Evolutionary conservation across 2,329 filamentous ascomycete species (phyloP).

Genomic region (Bisporella sp.): DNA sequence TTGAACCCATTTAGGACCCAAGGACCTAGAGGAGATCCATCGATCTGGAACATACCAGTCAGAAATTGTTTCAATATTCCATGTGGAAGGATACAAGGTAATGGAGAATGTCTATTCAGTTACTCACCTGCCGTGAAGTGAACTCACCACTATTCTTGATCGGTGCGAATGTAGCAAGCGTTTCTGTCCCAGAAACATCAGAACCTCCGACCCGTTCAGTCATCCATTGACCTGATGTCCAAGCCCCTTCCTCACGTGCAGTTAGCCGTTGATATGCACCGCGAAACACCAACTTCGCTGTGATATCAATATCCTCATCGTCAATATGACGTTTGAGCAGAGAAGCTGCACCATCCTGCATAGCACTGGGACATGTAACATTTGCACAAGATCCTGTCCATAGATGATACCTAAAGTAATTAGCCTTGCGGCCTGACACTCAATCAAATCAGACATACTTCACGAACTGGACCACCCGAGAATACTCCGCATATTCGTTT

Average conservation of each 20-base stretch:
- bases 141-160: slow-evolving; percentile 13
- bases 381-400: slow-evolving; percentile 13
- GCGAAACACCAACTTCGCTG: slow-evolving; percentile 38
- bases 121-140: slow-evolving; percentile 12
- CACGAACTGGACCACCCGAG: slow-evolving; percentile 53
- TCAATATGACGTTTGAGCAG: slow-evolving; percentile 40
- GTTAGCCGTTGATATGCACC: slow-evolving; percentile 47
- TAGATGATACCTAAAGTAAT: slow-evolving; percentile 16
- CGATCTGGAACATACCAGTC: slow-evolving; percentile 3
- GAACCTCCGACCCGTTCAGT: slow-evolving; percentile 64
- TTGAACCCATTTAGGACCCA: slow-evolving; percentile 63
- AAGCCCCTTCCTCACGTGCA: slow-evolving; percentile 45
- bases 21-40: slow-evolving; percentile 39
- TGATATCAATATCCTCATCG: slow-evolving; percentile 15
- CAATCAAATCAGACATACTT: slow-evolving; percentile 25
- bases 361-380: slow-evolving; percentile 16
- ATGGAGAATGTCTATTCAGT: no score
- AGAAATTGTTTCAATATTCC: no score
- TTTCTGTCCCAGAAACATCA: slow-evolving; percentile 63
- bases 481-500: slow-evolving; percentile 40
- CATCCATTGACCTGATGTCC: slow-evolving; percentile 76
- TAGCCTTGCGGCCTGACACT: background rate
- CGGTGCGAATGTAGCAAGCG: slow-evolving; percentile 38
- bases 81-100: no score
- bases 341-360: slow-evolving; percentile 47